These are phyloP conservation scores for Yamadazyma taylorii DNA, from an alignment of 1,139 yeast species.

Conservation along the genomic window DNA sequence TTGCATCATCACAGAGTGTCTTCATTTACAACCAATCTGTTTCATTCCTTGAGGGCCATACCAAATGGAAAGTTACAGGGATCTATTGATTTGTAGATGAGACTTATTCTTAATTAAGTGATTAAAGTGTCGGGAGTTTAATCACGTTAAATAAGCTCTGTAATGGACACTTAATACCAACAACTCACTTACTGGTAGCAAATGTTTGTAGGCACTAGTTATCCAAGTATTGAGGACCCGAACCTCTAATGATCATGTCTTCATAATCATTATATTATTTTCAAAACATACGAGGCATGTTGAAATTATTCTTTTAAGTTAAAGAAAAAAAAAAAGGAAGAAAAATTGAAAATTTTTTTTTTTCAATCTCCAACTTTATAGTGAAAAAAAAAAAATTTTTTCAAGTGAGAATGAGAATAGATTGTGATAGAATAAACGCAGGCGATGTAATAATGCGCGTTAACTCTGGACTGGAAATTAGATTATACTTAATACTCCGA, in stretches of 20 bases:
- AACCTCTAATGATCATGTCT: conserved; percentile 43
- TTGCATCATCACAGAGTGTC: conserved; percentile 7
- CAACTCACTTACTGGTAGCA: conserved; percentile 13
- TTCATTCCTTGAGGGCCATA: no score
- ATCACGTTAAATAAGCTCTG: conserved; percentile 47
- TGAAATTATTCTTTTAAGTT: conserved; percentile 18
- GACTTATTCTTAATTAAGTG: conserved; percentile 30
- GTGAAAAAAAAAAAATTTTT: conserved; percentile 15
- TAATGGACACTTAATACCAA: conserved; percentile 9
- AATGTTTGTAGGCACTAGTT: no score
- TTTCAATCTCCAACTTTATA: conserved; percentile 8
- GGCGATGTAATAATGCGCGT: conserved; percentile 1
- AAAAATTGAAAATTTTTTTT: conserved; percentile 10
- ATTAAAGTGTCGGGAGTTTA: conserved; percentile 91
- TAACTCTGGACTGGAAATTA: conserved; percentile 7
- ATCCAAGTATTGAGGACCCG: conserved; percentile 61
- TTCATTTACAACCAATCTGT: neutral
- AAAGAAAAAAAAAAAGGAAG: conserved; percentile 10
- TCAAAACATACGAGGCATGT: conserved; percentile 57
- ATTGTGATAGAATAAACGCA: conserved; percentile 6
- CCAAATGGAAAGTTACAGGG: no score
- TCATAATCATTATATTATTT: conserved; percentile 1
- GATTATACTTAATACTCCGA: no score
- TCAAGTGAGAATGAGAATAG: conserved; percentile 3
- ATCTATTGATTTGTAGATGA: conserved; percentile 6